Base-by-base conservation (phyloP, 371 early-diverging fungal species). In the Rozella allomycis region DNA sequence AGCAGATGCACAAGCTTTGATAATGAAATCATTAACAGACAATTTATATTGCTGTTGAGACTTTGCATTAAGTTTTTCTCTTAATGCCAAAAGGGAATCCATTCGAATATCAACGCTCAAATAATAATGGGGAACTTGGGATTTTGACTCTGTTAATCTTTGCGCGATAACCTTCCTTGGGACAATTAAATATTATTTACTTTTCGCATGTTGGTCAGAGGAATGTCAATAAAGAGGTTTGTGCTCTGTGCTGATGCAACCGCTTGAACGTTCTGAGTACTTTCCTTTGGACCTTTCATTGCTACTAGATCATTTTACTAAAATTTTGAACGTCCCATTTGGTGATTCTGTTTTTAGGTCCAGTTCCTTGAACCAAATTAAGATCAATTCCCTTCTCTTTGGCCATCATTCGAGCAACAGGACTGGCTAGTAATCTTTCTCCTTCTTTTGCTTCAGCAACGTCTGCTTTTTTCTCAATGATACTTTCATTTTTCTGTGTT, bases 21-120 rank as follows among this genome's bases (percentile, higher is more conserved):
- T 70, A 23, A 91, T 70, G 48, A 96, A 91, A 58, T 96, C 96
- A 52, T 96, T 96, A 54, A 96, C 79, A 12, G 91, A 87, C 23
- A 91, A 58, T 70, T 88, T 91, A 72, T 72, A 85, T 47, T 78
- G 68, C 35, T 80, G 88, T 39, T 80, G 70, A 17, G 75, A 60
- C 44, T 60, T 44, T 41, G 64, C 67, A 70, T 94, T 94, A 34
- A 94, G 63, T 11, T 71, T 73, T 43, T 78, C 68, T 45, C 96
- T 80, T 37, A 91, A 63, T 64, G 66, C 66, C 45, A 70, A 30
- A 30, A 72, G 54, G 59, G 78, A 77, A 54, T 87, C 85, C 64
- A 83, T 79, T 46, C 75, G 62, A 47, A 83, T 53, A 47, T 81
- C 84, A 36, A 71, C 60, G 18, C 85, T 85, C 46, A 88, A 57